A percentile compares a stretch with the other conserved stretches of the same genome.
Evolutionary conservation across 1,284 basidiomycete species (phyloP).

Genomic region (Cerrena zonata): DNA sequence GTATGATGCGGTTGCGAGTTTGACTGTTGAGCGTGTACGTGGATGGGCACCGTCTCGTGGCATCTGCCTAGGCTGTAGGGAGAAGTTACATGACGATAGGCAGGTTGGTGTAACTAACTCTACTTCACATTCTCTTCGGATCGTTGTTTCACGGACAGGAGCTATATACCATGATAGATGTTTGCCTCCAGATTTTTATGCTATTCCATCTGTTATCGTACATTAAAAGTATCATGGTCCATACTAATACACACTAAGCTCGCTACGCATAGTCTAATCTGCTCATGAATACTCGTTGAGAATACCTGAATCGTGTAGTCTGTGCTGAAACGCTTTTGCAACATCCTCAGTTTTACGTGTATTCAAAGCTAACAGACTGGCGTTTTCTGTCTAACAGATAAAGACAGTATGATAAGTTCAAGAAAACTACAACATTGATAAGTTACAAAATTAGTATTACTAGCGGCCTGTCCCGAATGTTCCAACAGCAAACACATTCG

Average conservation of each 20-base stretch:
- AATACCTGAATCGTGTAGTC: no score
- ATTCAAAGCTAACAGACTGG: no score
- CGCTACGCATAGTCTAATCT: no score
- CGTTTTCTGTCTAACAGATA: no score
- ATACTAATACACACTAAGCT: neutral
- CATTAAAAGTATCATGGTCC: neutral
- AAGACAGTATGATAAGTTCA: no score
- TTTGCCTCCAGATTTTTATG: constrained; percentile 26
- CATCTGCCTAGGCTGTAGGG: constrained; percentile 20
- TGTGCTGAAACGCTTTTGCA: no score
- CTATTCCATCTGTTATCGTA: constrained; percentile 1
- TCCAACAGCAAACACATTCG: no score
- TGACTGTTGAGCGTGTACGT: constrained; percentile 23
- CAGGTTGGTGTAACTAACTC: constrained; percentile 12
- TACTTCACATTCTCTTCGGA: constrained; percentile 20
- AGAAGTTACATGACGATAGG: constrained; percentile 15
- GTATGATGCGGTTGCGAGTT: constrained; percentile 64
- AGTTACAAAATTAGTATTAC: no score
- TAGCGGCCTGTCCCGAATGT: no score
- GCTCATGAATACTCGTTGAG: no score
- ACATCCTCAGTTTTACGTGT: no score
- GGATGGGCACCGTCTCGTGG: constrained; percentile 26
- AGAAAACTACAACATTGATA: no score
- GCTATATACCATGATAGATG: constrained; percentile 55
- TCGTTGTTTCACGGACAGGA: constrained; percentile 58